Conservation (phyloP, 495 filamentous ascomycete species). For the Aspergillus affinis region DNA sequence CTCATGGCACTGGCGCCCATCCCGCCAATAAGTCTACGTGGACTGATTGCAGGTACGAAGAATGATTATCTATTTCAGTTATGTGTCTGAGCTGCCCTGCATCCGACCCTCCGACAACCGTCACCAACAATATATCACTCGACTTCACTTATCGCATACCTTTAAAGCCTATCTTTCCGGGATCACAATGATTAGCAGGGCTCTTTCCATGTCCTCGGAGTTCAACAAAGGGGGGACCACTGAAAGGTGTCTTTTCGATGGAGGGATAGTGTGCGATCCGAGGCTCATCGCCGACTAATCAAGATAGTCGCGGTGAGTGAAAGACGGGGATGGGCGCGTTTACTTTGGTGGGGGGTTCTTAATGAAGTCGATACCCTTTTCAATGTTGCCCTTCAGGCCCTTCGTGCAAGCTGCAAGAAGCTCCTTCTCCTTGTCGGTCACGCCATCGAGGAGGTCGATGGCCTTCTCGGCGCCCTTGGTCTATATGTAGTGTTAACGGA, state of each 20-base stretch:
- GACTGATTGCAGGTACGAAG: conserved; percentile 12
- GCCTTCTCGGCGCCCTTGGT: conserved; percentile 79
- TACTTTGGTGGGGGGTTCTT: conserved; percentile 79
- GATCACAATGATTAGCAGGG: conserved; percentile 43
- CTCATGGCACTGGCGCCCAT: background rate
- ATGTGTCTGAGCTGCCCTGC: conserved; percentile 17
- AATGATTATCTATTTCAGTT: conserved; percentile 19
- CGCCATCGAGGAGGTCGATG: conserved; percentile 68
- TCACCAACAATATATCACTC: conserved; percentile 8
- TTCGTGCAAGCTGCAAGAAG: conserved; percentile 72
- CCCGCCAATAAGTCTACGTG: background rate
- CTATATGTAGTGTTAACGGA: conserved; percentile 44
- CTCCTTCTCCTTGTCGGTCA: conserved; percentile 81
- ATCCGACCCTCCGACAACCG: conserved; percentile 4
- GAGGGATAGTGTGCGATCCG: conserved; percentile 19
- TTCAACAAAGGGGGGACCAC: conserved; percentile 13
- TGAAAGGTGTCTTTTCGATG: conserved; percentile 15
- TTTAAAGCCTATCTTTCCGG: conserved; percentile 49
- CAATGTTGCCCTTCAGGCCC: conserved; percentile 87
- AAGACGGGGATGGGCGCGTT: conserved; percentile 36
- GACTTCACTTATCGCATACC: conserved; percentile 26
- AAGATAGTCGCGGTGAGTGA: conserved; percentile 15
- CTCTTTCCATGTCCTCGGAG: conserved; percentile 25
- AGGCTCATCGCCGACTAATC: conserved; percentile 19
- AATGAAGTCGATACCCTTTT: conserved; percentile 87